A percentile compares a stretch with the other conserved stretches of the same genome.
Conservation (phyloP, 805 yeast genomes). For the Dipodascus albidus region DNA sequence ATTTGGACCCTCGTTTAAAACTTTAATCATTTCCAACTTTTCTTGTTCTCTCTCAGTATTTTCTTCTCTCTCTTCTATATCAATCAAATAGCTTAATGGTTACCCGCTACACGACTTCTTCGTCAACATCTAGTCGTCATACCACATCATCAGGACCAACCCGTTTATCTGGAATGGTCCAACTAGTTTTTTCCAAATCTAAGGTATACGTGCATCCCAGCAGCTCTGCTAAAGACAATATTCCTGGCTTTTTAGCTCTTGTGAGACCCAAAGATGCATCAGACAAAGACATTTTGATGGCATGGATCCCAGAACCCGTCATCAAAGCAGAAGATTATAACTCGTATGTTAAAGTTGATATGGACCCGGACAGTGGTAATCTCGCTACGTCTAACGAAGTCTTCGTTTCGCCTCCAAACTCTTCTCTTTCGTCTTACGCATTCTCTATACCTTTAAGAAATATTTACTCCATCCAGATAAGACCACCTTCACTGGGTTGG, state of each 20-base stretch:
- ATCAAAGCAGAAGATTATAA: conserved; percentile 36
- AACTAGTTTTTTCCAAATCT: conserved; percentile 29
- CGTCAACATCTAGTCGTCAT: not conserved
- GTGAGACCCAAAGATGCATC: conserved; percentile 40
- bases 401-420: conserved; percentile 39
- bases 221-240: conserved; percentile 57
- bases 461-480: conserved; percentile 67
- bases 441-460: conserved; percentile 51
- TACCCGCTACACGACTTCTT: not conserved
- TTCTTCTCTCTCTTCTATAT: not conserved
- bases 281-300: conserved; percentile 46
- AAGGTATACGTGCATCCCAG: conserved; percentile 68
- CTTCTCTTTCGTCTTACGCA: conserved; percentile 50
- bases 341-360: conserved; percentile 39
- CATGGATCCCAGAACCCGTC: conserved; percentile 49
- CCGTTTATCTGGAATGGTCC: conserved; percentile 10
- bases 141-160: not conserved
- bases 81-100: not conserved
- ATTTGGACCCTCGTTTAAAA: no score
- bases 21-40: not conserved
- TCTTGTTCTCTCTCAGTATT: not conserved
- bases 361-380: conserved; percentile 23
- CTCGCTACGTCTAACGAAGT: conserved; percentile 15
- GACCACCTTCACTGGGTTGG: conserved; percentile 77
- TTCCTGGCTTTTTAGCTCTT: conserved; percentile 66